These are phyloP conservation scores for Flaveria trinervia DNA, from an alignment of 129 eudicot genomes.

Conservation along the genomic window DNA sequence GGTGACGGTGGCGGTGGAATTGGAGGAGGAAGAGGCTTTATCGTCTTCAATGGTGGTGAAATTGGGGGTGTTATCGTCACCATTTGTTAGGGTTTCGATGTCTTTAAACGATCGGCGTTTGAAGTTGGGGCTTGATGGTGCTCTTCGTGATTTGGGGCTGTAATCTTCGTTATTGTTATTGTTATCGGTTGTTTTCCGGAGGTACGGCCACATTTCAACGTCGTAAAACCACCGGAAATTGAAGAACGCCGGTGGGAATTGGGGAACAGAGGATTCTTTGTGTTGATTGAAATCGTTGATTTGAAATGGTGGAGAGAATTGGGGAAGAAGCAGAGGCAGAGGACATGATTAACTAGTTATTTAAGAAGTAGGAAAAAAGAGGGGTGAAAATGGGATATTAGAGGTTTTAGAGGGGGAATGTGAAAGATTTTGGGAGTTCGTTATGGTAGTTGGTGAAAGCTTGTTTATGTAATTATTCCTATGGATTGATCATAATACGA, in stretches of 20 bases:
- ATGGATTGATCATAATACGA: background rate
- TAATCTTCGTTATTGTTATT: background rate
- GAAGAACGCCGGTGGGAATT: background rate
- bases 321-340: conserved; percentile 31
- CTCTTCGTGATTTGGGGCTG: conserved; percentile 32
- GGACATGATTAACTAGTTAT: background rate
- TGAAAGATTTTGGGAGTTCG: conserved; percentile 28
- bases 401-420: background rate
- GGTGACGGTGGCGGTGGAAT: conserved; percentile 4
- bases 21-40: background rate
- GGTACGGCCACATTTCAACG: conserved; percentile 69
- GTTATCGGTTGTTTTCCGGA: conserved; percentile 31
- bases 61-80: background rate
- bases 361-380: background rate
- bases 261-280: background rate
- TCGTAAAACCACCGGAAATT: background rate
- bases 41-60: conserved; percentile 1
- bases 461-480: background rate
- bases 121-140: conserved; percentile 40
- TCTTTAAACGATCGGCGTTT: conserved; percentile 62
- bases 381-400: background rate
- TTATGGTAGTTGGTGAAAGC: conserved; percentile 34
- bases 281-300: background rate
- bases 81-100: conserved; percentile 49
- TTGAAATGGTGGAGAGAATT: conserved; percentile 24